Evolutionary conservation across 208 protist genomes (phyloP).

Genomic region (Trypanosoma grayi): DNA sequence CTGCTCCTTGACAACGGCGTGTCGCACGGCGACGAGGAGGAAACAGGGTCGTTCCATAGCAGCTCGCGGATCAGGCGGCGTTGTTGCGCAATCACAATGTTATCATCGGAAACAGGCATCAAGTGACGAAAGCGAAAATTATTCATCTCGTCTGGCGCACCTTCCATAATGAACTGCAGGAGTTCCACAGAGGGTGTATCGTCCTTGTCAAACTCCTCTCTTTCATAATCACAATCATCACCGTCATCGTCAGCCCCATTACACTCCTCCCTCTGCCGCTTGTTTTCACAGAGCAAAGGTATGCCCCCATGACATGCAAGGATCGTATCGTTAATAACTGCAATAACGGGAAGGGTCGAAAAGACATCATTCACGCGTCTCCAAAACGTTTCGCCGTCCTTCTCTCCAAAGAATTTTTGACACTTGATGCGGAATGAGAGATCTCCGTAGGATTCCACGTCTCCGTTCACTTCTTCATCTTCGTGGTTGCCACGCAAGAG

Average conservation of each 20-base stretch:
- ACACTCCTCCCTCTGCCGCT: not conserved
- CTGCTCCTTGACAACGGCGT: not conserved
- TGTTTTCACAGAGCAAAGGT: slow-evolving; percentile 22
- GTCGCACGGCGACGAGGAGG: not conserved
- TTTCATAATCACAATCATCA: too few relatives aligned
- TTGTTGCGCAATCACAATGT: slow-evolving; percentile 9
- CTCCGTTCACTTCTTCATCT: slow-evolving; percentile 69
- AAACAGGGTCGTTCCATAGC: slow-evolving; percentile 56
- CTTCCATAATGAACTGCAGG: slow-evolving; percentile 28
- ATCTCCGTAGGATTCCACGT: slow-evolving; percentile 45
- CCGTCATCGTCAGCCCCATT: too few relatives aligned
- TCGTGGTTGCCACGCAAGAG: slow-evolving; percentile 91
- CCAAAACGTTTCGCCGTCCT: slow-evolving; percentile 64
- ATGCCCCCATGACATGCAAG: slow-evolving; percentile 91
- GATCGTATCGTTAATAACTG: slow-evolving; percentile 77
- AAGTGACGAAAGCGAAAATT: slow-evolving; percentile 30
- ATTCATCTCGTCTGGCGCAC: not conserved
- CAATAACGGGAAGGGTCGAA: slow-evolving; percentile 62
- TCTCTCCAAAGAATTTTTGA: slow-evolving; percentile 53
- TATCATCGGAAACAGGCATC: slow-evolving; percentile 17
- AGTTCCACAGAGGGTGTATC: slow-evolving; percentile 25
- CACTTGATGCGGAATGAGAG: slow-evolving; percentile 59
- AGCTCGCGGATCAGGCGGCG: slow-evolving; percentile 70
- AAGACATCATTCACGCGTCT: slow-evolving; percentile 69
- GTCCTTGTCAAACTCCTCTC: not conserved